These are phyloP conservation scores for Lolium multiflorum DNA, from an alignment of 176 grass and related monocot genomes.

Conservation along the genomic window DNA sequence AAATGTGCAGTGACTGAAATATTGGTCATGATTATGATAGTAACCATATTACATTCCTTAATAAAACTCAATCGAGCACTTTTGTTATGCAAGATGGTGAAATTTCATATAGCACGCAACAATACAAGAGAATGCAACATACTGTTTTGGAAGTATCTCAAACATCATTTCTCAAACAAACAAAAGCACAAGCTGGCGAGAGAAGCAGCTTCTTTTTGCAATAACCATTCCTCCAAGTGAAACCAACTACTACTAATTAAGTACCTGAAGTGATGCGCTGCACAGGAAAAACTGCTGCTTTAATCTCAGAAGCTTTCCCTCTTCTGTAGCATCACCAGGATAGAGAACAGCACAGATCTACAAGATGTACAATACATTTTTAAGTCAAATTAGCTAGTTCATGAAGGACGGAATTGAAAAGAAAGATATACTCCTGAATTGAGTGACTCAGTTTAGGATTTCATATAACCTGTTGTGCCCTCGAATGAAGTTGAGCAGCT, in stretches of 20 bases:
- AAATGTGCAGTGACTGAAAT: not conserved
- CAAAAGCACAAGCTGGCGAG: not conserved
- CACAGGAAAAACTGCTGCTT: slow-evolving; percentile 99
- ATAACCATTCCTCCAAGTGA: slow-evolving; percentile 16
- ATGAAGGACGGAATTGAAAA: not conserved
- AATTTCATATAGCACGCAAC: not conserved
- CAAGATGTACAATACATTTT: slow-evolving; percentile 31
- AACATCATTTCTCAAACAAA: slow-evolving; percentile 15
- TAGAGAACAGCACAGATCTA: slow-evolving; percentile 97
- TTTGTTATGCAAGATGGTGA: not conserved
- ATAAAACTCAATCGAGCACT: not conserved
- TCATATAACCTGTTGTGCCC: slow-evolving; percentile 80
- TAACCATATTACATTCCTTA: not conserved
- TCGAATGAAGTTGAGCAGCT: slow-evolving; percentile 87
- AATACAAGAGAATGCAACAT: slow-evolving; percentile 28
- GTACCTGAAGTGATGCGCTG: slow-evolving; percentile 98
- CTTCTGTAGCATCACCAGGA: slow-evolving; percentile 92
- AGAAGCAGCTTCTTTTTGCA: slow-evolving; percentile 5
- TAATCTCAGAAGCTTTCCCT: slow-evolving; percentile 91
- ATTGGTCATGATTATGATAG: slow-evolving; percentile 25
- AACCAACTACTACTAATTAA: slow-evolving; percentile 27
- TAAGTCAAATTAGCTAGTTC: slow-evolving; percentile 16
- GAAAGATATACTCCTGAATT: no score
- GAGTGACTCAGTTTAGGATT: slow-evolving; percentile 31
- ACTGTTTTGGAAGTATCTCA: slow-evolving; percentile 8